Evolutionary conservation across 805 yeast species (phyloP).

Genomic region (Spathaspora hagerdaliae): DNA sequence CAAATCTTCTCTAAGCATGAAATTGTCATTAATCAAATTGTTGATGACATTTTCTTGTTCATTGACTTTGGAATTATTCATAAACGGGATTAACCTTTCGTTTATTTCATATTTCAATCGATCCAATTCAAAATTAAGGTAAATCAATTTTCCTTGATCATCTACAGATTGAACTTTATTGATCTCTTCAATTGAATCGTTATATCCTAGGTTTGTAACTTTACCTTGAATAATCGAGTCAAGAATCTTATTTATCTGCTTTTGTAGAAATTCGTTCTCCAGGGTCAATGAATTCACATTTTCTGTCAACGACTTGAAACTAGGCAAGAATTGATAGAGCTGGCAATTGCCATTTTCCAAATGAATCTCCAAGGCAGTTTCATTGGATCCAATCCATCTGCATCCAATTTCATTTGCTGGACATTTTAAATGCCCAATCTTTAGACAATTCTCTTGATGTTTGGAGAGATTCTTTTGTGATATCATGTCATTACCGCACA

Average conservation of each 20-base stretch:
- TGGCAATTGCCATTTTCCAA: slow-evolving; percentile 27
- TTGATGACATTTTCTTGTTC: slow-evolving; percentile 29
- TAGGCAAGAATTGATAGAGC: slow-evolving; percentile 26
- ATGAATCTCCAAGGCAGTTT: slow-evolving; percentile 35
- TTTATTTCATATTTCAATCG: slow-evolving; percentile 40
- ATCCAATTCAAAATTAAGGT: slow-evolving; percentile 41
- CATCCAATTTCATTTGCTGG: slow-evolving; percentile 50
- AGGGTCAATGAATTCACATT: slow-evolving; percentile 22
- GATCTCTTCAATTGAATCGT: slow-evolving; percentile 45
- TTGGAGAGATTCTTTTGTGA: slow-evolving; percentile 33
- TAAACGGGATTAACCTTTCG: slow-evolving; percentile 32
- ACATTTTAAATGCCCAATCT: slow-evolving; percentile 37
- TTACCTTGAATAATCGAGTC: slow-evolving; percentile 48
- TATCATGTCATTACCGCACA: slow-evolving; percentile 39
- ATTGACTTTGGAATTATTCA: slow-evolving; percentile 18
- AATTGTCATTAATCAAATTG: slow-evolving; percentile 32
- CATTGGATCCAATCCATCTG: slow-evolving; percentile 39
- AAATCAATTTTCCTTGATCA: slow-evolving; percentile 25
- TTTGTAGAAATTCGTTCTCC: slow-evolving; percentile 39
- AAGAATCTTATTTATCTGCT: slow-evolving; percentile 42
- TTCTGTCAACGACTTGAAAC: slow-evolving; percentile 15
- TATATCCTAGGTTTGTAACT: slow-evolving; percentile 47
- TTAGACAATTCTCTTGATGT: slow-evolving; percentile 42
- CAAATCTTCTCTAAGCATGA: slow-evolving; percentile 44
- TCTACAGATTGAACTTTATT: slow-evolving; percentile 17